Evolutionary conservation across 2,329 filamentous ascomycete species (phyloP).

Genomic region (Raffaelea arxii): DNA sequence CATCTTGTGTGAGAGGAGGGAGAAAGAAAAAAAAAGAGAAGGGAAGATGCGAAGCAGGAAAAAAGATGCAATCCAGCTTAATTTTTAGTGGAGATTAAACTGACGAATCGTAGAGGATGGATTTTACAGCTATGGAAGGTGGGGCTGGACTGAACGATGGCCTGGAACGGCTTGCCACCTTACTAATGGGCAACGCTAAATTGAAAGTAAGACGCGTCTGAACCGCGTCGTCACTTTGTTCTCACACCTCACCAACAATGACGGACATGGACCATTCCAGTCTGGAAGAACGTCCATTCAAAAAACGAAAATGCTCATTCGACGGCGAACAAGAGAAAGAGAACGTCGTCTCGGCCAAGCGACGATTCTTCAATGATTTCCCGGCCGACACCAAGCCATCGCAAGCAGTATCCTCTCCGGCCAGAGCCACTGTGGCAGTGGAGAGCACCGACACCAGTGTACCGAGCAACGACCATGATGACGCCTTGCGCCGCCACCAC

Average conservation of each 20-base stretch:
- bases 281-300: conserved; percentile 23
- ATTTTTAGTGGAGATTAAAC: too few relatives aligned
- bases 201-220: too few relatives aligned
- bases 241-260: background rate
- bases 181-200: too few relatives aligned
- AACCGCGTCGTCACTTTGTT: too few relatives aligned
- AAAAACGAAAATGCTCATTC: conserved; percentile 21
- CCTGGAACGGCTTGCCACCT: too few relatives aligned
- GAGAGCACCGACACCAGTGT: background rate
- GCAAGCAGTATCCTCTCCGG: conserved; percentile 1
- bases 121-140: too few relatives aligned
- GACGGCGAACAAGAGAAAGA: conserved; percentile 9
- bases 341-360: conserved; percentile 24
- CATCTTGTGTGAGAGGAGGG: background rate
- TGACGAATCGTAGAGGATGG: too few relatives aligned
- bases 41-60: background rate
- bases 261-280: conserved; percentile 27
- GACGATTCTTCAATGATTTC: conserved; percentile 36
- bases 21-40: background rate
- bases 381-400: background rate
- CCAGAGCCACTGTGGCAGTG: too few relatives aligned
- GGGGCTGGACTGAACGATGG: too few relatives aligned
- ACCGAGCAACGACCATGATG: conserved; percentile 15
- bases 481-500: conserved; percentile 1
- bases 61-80: too few relatives aligned